phyloP scores from a whole-genome alignment of 2,329 filamentous ascomycete species.

The Simplicillium sp. region DNA sequence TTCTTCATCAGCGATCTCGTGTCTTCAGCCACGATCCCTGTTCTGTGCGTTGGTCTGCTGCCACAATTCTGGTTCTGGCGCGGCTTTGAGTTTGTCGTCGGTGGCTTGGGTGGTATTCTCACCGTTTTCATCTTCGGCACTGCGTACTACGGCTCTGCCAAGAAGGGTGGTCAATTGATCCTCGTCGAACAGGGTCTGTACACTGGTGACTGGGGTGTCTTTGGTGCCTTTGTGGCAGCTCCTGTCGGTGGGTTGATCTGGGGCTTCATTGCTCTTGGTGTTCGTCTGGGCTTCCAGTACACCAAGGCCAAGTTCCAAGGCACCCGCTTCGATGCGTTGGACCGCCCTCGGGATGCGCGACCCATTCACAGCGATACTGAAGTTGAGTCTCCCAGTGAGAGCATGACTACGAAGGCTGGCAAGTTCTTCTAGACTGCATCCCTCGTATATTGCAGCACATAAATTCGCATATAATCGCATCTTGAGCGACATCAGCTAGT shows the following conservation, averaged over 20 bases:
- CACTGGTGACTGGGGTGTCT: slow-evolving; percentile 68
- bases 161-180: slow-evolving; percentile 56
- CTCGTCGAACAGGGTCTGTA: slow-evolving; percentile 67
- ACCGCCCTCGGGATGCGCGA: slow-evolving; percentile 33
- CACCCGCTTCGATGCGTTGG: slow-evolving; percentile 56
- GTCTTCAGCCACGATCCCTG: slow-evolving; percentile 66
- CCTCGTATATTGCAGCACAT: slow-evolving; percentile 3
- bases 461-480: background rate
- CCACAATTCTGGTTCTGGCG: slow-evolving; percentile 68
- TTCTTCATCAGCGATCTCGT: slow-evolving; percentile 76
- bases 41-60: slow-evolving; percentile 62
- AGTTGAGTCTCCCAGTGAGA: slow-evolving; percentile 9
- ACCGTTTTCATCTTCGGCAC: slow-evolving; percentile 75
- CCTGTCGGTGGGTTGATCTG: slow-evolving; percentile 67
- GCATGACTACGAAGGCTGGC: slow-evolving; percentile 27
- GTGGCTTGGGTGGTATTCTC: slow-evolving; percentile 67
- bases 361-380: slow-evolving; percentile 20
- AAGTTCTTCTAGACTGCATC: slow-evolving; percentile 40
- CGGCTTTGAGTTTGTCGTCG: slow-evolving; percentile 71
- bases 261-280: slow-evolving; percentile 51
- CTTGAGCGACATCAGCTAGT: background rate
- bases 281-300: slow-evolving; percentile 52
- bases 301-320: slow-evolving; percentile 47
- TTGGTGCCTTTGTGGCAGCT: slow-evolving; percentile 74
- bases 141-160: slow-evolving; percentile 63